A percentile compares a stretch with the other conserved stretches of the same genome.
Conservation (phyloP, 1,139 yeast genomes). For the Debaryomycetaceae sp. region DNA sequence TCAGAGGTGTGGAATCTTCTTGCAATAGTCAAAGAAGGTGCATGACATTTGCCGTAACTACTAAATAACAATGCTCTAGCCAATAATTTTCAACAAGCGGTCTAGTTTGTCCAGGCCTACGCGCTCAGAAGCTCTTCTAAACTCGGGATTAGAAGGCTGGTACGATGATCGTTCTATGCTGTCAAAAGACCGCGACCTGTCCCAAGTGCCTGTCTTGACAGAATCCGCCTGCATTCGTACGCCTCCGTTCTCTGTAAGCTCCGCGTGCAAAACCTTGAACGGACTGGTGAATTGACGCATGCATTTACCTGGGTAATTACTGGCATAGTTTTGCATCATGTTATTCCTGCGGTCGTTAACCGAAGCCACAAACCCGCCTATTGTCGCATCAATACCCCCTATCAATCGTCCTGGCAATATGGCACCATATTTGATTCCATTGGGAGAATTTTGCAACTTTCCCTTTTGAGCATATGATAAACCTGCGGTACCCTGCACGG, state of each 20-base stretch:
- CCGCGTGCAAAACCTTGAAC: slow-evolving; percentile 31
- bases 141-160: slow-evolving; percentile 22
- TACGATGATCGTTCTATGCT: slow-evolving; percentile 13
- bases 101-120: slow-evolving; percentile 7
- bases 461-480: slow-evolving; percentile 64
- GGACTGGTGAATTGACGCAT: slow-evolving; percentile 36
- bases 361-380: slow-evolving; percentile 63
- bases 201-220: slow-evolving; percentile 32
- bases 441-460: slow-evolving; percentile 61
- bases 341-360: slow-evolving; percentile 27
- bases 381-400: slow-evolving; percentile 44
- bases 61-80: no score
- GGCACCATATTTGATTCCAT: slow-evolving; percentile 51
- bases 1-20: no score
- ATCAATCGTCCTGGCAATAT: slow-evolving; percentile 66
- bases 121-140: slow-evolving; percentile 25
- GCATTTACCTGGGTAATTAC: slow-evolving; percentile 32
- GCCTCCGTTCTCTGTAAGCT: slow-evolving; percentile 24
- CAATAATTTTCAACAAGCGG: not conserved
- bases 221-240: slow-evolving; percentile 32
- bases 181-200: slow-evolving; percentile 15
- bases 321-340: slow-evolving; percentile 31
- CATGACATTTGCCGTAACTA: no score
- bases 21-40: no score
- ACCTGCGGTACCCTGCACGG: slow-evolving; percentile 60